Base-by-base conservation (phyloP, 805 yeast genomes). In the Monosporozyma servazzii region DNA sequence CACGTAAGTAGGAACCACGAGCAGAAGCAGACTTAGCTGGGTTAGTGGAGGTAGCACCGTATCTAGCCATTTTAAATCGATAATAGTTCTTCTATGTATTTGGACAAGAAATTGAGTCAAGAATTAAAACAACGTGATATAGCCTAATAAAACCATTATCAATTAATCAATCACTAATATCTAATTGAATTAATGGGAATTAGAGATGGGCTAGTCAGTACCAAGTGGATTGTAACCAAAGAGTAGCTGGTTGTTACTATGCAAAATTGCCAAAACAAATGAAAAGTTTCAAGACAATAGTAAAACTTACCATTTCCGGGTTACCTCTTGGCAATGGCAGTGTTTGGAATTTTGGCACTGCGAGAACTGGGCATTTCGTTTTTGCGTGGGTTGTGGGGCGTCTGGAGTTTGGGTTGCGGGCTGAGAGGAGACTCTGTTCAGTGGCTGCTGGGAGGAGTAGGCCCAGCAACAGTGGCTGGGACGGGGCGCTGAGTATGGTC, bases 21-120 rank as follows among this genome's bases (percentile, higher is more conserved):
- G 99, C 95, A 73, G 96, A 86, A 72, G 97, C 98, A 69, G 96
- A 86, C 82, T 89, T 88, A 75, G 96, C 93, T 80, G 99, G 98
- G 89, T 91, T 91, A 71, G 95, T 89, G 75, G 99, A 88, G 72
- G 88, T 84, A 76, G 96, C 93, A 82, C 90, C 95, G 98, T 93
- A 93, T 81, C 99, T 93, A 81, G 90, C 88, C 98, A 93, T 93
- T 82, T 69, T 70, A 47, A 54, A 49, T 36, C 44, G 21, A 41
- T 41, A 27, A 20, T 20, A 41, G 44, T 41, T 41, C 44, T 41
- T 41, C 44, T 41, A 41, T 13, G 44, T 20, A 21, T 7, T 41
- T 33, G 37, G n/a, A 15, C n/a, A 13, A 33, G 8, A 33, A 31
- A 11, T 41, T 21, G 23, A 41, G 21, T 9, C 29, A 21, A 10